Base-by-base conservation (phyloP, 441 rosid species). In the Mallotus japonicus region DNA sequence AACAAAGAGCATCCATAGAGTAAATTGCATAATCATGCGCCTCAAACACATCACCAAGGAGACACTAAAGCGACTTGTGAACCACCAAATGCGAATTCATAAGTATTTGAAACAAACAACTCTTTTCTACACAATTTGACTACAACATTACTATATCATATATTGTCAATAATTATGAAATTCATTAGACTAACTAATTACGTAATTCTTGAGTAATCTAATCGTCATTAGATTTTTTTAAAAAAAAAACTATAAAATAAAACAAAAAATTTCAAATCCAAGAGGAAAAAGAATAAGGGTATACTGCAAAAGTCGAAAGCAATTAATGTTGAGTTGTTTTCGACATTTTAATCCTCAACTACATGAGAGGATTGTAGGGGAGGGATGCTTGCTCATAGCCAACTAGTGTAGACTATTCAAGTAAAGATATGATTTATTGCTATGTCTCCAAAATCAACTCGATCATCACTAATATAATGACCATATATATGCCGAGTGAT, bases 41-140 rank as follows among this genome's bases (percentile, higher is more conserved):
- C 73, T 42, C 63, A 37, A 78, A 73, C 70, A 73, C 70, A 68
- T 51, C 76, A 74, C 61, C 47, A 72, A 72, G 71, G 76, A 67
- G 78, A 58, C 75, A 64, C 70, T 72, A 81, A 62, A 80, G 80
- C 83, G 86, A 87, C 90, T 71, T 47, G 12, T 49, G 82, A 87
- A 76, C 88, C 28, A 82, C 86, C 85, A 32, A 50, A 55, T 61
- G 65, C 72, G 66, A 67, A 64, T 73, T 79, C 72, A 74, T 65
- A 62, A 62, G 32, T 60, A 70, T 69, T 70, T 67, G 32, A 28
- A 28, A 28, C 32, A 50, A 67, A 54, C 62, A 61, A 73, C 78
- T 55, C 57, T 73, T 70, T 75, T 72, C 72, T 65, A 66, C 65
- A 72, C 10, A 42, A 42, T 28, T 28, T 28, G 32, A 28, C 32